Evolutionary conservation across 768 basidiomycete species (phyloP), one percentile per base, ranked within the genome.

Genomic region (Pisolithus marmoratus): DNA sequence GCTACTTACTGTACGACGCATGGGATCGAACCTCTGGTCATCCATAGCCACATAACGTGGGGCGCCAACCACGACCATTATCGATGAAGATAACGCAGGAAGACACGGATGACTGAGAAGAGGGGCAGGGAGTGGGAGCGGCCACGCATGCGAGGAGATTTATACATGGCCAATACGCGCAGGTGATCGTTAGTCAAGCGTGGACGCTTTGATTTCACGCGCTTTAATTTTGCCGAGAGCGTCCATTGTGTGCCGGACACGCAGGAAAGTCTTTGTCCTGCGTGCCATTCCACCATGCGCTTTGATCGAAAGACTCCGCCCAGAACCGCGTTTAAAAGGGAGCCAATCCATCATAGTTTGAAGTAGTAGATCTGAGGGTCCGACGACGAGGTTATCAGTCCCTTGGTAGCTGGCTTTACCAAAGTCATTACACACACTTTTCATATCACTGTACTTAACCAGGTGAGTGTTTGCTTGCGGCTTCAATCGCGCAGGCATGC

Each of bases 11-110:
- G 57, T 56, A 54, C 51, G 48, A 31, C 58, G 60, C 63, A 66
- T 56, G 58, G 66, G 66, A 57, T 68, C 66, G 27, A 66, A 68
- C 56, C 66, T 57, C 23, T 70, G 66, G 23, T 60, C 58, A 46
- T 70, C 64, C 66, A 68, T 68, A 59, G 60, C 50, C 40, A 56
- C 47, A 49, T 51, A 54, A 12, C 66, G 63, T 68, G 64, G 36
- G 38, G 54, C 54, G 51, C 57, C 52, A 57, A 63, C 66, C 43
- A 17, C 23, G 59, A 62, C 36, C 54, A 6, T 47, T 66, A 66
- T 66, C 61, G 63, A 54, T 40, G 63, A 59, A 58, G 61, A 63
- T 65, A 64, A 52, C 26, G 53, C 57, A 61, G 63, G 59, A 47
- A 38, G 52, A 63, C 51, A 48, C 19, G 48, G 46, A 38, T 56